phyloP scores from a whole-genome alignment of 768 basidiomycete species.

The Hortiboletus flavorubellus region DNA sequence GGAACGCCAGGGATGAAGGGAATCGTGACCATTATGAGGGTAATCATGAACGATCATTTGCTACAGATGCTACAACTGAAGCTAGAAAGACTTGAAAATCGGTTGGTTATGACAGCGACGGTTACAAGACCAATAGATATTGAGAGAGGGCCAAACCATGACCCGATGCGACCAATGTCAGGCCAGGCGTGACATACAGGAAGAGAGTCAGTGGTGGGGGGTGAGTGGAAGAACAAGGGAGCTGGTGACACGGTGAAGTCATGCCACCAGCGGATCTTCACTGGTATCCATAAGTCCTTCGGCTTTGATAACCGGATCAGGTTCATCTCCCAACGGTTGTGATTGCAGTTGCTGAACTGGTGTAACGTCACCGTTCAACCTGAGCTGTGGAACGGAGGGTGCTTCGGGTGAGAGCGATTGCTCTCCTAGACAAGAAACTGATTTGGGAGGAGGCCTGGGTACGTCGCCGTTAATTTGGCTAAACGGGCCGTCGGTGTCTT shows the following conservation, averaged over 20 bases:
- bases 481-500: conserved; percentile 31
- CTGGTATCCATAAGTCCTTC: conserved; percentile 67
- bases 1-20: conserved; percentile 23
- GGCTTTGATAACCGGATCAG: conserved; percentile 48
- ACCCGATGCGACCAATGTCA: conserved; percentile 11
- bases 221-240: neutral
- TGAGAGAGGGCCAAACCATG: conserved; percentile 19
- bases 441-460: conserved; percentile 26
- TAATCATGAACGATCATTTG: conserved; percentile 35
- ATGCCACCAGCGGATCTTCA: conserved; percentile 54
- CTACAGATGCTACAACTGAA: conserved; percentile 31
- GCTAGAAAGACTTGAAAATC: conserved; percentile 19
- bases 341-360: conserved; percentile 49
- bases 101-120: conserved; percentile 28
- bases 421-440: conserved; percentile 21
- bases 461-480: conserved; percentile 33
- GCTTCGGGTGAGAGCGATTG: conserved; percentile 38
- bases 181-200: conserved; percentile 5
- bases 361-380: conserved; percentile 45
- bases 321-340: conserved; percentile 51
- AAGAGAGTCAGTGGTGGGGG: conserved; percentile 4
- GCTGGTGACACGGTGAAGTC: conserved; percentile 5
- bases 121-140: conserved; percentile 34
- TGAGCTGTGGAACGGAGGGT: conserved; percentile 43
- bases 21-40: conserved; percentile 33